phyloP scores from a whole-genome alignment of 495 filamentous ascomycete species.

The Podospora pseudopauciseta region DNA sequence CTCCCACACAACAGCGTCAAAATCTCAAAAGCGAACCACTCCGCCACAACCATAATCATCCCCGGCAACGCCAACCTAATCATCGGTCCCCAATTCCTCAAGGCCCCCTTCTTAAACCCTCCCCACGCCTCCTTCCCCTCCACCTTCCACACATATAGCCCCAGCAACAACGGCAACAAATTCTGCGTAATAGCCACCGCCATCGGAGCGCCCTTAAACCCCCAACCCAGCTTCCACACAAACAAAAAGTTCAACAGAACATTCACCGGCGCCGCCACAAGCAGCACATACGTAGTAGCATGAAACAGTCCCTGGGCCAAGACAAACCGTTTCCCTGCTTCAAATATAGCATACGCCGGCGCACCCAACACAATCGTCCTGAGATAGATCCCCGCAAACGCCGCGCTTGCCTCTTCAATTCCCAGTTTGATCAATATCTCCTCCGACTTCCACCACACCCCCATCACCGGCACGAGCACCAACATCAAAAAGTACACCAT shows the following conservation, averaged over 20 bases:
- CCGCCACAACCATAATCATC: slow-evolving; percentile 88
- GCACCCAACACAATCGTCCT: slow-evolving; percentile 60
- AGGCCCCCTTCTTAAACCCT: slow-evolving; percentile 67
- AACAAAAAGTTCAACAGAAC: slow-evolving; percentile 65
- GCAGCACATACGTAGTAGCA: slow-evolving; percentile 63
- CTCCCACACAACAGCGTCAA: slow-evolving; percentile 69
- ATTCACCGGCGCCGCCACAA: slow-evolving; percentile 65
- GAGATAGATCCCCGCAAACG: slow-evolving; percentile 65
- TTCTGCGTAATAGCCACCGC: slow-evolving; percentile 82
- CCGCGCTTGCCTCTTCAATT: slow-evolving; percentile 57
- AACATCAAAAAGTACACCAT: slow-evolving; percentile 64
- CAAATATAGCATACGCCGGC: slow-evolving; percentile 66
- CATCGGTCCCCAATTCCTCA: slow-evolving; percentile 84
- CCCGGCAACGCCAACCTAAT: slow-evolving; percentile 83
- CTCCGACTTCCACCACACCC: slow-evolving; percentile 57
- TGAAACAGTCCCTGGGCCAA: slow-evolving; percentile 71
- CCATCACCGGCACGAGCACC: slow-evolving; percentile 58
- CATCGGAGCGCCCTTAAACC: slow-evolving; percentile 79
- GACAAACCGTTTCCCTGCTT: slow-evolving; percentile 66
- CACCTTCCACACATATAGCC: slow-evolving; percentile 72
- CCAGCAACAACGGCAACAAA: slow-evolving; percentile 69
- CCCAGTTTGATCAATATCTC: slow-evolving; percentile 52
- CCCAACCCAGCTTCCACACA: slow-evolving; percentile 72
- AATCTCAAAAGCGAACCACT: slow-evolving; percentile 81
- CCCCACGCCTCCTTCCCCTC: slow-evolving; percentile 82